Conservation (phyloP, 2,329 filamentous ascomycete genomes). For the Fusarium solani-melongenae region DNA sequence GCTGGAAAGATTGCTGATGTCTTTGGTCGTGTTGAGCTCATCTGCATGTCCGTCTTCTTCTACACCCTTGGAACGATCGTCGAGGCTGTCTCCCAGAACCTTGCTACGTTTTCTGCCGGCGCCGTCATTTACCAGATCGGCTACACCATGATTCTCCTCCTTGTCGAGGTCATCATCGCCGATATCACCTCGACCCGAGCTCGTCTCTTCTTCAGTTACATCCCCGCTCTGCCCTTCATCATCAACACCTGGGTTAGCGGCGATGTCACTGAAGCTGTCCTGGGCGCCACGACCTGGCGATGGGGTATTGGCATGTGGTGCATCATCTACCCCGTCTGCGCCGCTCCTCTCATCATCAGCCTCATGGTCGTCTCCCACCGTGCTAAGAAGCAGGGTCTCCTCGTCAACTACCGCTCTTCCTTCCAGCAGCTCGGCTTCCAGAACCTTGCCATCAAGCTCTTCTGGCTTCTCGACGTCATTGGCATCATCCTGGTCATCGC, state of each 20-base stretch:
- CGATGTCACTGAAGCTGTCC: conserved; percentile 62
- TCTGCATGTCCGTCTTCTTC: conserved; percentile 69
- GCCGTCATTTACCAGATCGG: conserved; percentile 72
- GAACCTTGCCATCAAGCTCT: conserved; percentile 52
- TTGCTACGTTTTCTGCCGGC: conserved; percentile 66
- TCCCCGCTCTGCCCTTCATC: conserved; percentile 69
- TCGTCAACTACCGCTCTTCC: conserved; percentile 51
- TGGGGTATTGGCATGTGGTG: conserved; percentile 75
- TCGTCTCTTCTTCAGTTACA: conserved; percentile 73
- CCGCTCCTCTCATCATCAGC: conserved; percentile 65
- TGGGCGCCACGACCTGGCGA: conserved; percentile 63
- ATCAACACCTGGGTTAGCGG: conserved; percentile 75
- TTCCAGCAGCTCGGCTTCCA: conserved; percentile 47
- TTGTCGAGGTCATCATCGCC: conserved; percentile 72
- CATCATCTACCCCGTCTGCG: conserved; percentile 70
- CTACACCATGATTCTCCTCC: conserved; percentile 69
- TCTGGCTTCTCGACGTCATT: conserved; percentile 59
- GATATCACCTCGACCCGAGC: conserved; percentile 72
- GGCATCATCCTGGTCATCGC: conserved; percentile 59
- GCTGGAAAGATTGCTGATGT: conserved; percentile 72
- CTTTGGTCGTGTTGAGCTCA: conserved; percentile 69
- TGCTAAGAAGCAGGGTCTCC: conserved; percentile 61
- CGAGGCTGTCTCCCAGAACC: conserved; percentile 61
- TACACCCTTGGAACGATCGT: conserved; percentile 69
- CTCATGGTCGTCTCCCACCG: conserved; percentile 62